phyloP scores from a whole-genome alignment of 305 asterid genomes.

The Fraxinus ornus region DNA sequence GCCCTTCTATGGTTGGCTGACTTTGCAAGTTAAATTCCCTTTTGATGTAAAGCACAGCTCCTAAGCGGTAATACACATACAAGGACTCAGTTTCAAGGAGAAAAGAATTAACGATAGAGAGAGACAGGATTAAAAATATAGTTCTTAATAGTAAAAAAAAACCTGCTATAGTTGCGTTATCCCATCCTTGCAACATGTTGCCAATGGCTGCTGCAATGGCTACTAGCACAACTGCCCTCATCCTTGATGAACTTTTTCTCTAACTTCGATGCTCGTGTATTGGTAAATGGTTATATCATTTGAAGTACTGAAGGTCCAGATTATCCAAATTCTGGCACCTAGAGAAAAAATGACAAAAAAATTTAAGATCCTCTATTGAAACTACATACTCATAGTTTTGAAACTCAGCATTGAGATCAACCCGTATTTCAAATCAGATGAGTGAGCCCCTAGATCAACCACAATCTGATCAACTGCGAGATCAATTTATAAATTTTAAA shows the following conservation, averaged over 20 bases:
- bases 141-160: not conserved
- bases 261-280: conserved; percentile 2
- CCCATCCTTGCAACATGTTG: conserved; percentile 94
- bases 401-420: not conserved
- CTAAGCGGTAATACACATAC: conserved; percentile 36
- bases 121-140: not conserved
- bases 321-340: conserved; percentile 1
- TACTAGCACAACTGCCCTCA: conserved; percentile 76
- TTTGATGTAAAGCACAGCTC: conserved; percentile 85
- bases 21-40: conserved; percentile 66
- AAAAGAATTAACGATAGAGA: not conserved
- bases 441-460: not conserved
- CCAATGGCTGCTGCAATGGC: conserved; percentile 84
- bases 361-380: conserved; percentile 9
- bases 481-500: not conserved
- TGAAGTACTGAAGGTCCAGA: conserved; percentile 6
- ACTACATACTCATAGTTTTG: not conserved
- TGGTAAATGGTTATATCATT: not conserved
- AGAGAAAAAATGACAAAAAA: conserved; percentile 10
- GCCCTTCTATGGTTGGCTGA: conserved; percentile 84
- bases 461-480: not conserved
- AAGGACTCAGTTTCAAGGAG: not conserved
- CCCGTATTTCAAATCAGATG: not conserved
- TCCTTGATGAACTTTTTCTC: conserved; percentile 21
- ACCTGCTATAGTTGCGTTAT: conserved; percentile 90